Conservation (phyloP, 768 basidiomycete genomes). For the Glaciozyma martinii region DNA sequence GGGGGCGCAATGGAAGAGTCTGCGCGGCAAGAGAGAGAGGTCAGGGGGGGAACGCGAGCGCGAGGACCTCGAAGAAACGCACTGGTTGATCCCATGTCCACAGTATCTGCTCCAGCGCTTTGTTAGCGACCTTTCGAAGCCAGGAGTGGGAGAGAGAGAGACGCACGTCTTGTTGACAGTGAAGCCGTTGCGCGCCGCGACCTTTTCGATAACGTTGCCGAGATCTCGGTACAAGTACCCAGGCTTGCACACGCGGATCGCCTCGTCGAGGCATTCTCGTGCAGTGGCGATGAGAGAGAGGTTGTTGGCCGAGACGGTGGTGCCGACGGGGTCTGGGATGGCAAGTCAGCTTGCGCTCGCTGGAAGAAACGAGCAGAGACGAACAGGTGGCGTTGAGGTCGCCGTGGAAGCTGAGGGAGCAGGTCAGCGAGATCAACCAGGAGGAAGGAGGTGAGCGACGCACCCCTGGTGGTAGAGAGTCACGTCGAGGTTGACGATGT, state of each 20-base stretch:
- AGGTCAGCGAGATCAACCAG: neutral
- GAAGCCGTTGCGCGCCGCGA: conserved; percentile 73
- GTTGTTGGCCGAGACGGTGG: conserved; percentile 57
- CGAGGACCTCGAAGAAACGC: neutral
- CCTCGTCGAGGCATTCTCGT: conserved; percentile 72
- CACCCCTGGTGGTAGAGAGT: conserved; percentile 65
- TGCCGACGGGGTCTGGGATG: conserved; percentile 36
- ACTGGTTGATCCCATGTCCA: conserved; percentile 35
- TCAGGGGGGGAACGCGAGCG: neutral
- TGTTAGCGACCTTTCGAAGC: conserved; percentile 77
- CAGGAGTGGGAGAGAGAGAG: conserved; percentile 40
- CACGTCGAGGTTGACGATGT: conserved; percentile 91
- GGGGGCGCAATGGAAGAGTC: neutral
- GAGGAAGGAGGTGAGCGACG: neutral
- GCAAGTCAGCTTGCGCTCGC: neutral
- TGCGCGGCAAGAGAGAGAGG: neutral
- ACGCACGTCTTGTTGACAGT: conserved; percentile 79
- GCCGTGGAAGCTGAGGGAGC: conserved; percentile 64
- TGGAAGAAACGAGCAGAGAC: conserved; percentile 41
- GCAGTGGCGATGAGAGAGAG: conserved; percentile 71
- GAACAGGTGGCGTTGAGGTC: conserved; percentile 47
- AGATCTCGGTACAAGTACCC: conserved; percentile 81
- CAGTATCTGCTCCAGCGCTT: conserved; percentile 59
- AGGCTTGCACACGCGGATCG: conserved; percentile 88
- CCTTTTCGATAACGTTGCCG: conserved; percentile 77